Percentiles rank a stretch among this genome's conserved stretches.
phyloP scores from a whole-genome alignment of 768 basidiomycete genomes.

The Dentipellis fragilis region DNA sequence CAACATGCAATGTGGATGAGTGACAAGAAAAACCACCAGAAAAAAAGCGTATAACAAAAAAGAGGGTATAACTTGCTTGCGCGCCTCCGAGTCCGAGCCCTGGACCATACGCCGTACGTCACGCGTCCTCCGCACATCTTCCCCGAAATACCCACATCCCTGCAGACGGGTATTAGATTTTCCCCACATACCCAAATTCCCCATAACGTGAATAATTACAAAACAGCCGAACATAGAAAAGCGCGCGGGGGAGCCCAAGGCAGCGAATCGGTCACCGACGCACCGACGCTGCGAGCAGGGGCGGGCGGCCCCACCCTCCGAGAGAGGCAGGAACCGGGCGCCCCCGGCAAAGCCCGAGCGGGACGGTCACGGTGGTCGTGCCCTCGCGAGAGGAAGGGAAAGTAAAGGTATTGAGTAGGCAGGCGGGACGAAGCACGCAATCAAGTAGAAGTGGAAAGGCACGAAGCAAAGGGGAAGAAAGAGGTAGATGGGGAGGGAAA shows the following conservation, averaged over 20 bases:
- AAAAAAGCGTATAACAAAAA: too few species aligned
- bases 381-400: conserved; percentile 10
- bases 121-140: not conserved
- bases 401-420: conserved; percentile 14
- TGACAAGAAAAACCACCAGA: too few species aligned
- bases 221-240: conserved; percentile 16
- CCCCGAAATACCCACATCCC: conserved; percentile 2
- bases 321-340: too few species aligned
- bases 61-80: too few species aligned
- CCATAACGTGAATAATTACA: conserved; percentile 24
- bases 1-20: too few species aligned
- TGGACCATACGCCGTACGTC: too few species aligned
- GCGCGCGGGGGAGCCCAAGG: not conserved
- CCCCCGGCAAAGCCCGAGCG: not conserved
- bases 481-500: conserved; percentile 10
- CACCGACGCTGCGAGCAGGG: not conserved
- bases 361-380: not conserved
- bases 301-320: too few species aligned
- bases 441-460: conserved; percentile 8
- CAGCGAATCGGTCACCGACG: too few species aligned
- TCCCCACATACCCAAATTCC: conserved; percentile 24
- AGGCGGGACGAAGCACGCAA: conserved; percentile 7
- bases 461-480: conserved; percentile 7
- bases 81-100: too few species aligned
- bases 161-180: conserved; percentile 24